These are phyloP conservation scores for Leccinum broughii DNA, from an alignment of 768 basidiomycete species.

Conservation along the genomic window DNA sequence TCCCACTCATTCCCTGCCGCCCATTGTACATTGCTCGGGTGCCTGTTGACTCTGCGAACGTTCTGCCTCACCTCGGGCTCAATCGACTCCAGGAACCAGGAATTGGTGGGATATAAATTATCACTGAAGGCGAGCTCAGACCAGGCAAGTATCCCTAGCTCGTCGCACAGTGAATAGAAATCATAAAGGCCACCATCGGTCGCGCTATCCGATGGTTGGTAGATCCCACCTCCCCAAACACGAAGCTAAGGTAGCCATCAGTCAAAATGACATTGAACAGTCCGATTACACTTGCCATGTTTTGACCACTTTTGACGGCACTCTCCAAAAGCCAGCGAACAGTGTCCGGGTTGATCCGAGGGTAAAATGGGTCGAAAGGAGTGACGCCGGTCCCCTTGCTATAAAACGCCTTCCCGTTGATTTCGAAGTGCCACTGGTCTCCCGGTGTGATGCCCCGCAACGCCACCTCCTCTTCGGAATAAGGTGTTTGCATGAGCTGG, in stretches of 20 bases:
- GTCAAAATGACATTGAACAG: not conserved
- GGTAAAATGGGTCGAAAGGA: conserved; percentile 62
- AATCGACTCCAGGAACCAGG: conserved; percentile 50
- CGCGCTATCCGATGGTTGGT: conserved; percentile 44
- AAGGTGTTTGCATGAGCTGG: conserved; percentile 49
- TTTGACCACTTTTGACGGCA: conserved; percentile 54
- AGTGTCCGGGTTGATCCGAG: conserved; percentile 48
- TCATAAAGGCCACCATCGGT: conserved; percentile 49
- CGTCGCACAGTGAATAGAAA: conserved; percentile 59
- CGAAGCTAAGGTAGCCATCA: conserved; percentile 41
- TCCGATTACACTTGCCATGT: conserved; percentile 45
- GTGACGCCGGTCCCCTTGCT: conserved; percentile 57
- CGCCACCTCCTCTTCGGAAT: conserved; percentile 44
- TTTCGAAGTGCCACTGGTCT: conserved; percentile 60
- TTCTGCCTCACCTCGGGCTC: conserved; percentile 59
- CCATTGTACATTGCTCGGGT: conserved; percentile 60
- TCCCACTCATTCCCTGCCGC: conserved; percentile 49
- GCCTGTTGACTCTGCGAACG: conserved; percentile 47
- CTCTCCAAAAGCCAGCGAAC: conserved; percentile 59
- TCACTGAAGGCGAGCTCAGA: conserved; percentile 51
- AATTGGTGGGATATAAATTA: conserved; percentile 54
- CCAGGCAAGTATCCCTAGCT: conserved; percentile 61
- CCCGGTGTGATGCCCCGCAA: conserved; percentile 55
- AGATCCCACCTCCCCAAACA: conserved; percentile 60
- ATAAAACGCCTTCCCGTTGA: conserved; percentile 59